phyloP scores from a whole-genome alignment of 768 basidiomycete species.

The Pulveroboletus sp. region DNA sequence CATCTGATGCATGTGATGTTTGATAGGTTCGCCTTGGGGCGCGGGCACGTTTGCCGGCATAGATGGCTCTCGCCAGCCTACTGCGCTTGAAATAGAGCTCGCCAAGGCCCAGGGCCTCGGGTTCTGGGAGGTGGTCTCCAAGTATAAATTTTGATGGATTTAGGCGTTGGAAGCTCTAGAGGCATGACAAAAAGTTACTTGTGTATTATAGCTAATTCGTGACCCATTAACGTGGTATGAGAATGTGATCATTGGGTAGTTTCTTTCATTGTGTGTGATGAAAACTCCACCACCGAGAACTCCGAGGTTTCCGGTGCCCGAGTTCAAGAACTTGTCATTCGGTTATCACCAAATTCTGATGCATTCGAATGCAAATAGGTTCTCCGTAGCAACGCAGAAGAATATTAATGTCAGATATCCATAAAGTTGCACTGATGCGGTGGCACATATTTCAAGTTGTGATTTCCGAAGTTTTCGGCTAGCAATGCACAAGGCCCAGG shows the following conservation, averaged over 20 bases:
- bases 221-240: not conserved
- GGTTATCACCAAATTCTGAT: not conserved
- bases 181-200: not conserved
- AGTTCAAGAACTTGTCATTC: not conserved
- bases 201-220: not conserved
- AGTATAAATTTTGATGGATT: conserved; percentile 26
- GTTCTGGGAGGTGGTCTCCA: conserved; percentile 50
- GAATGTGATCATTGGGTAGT: not conserved
- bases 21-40: conserved; percentile 70
- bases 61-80: conserved; percentile 48
- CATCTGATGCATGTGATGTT: not conserved
- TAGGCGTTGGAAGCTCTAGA: not conserved
- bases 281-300: too few species aligned
- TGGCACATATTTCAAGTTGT: too few species aligned
- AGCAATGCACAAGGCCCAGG: too few species aligned
- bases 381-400: too few species aligned
- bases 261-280: not conserved
- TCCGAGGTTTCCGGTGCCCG: too few species aligned
- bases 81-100: conserved; percentile 48
- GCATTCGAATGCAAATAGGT: not conserved
- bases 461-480: too few species aligned
- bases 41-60: conserved; percentile 59
- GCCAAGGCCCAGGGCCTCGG: conserved; percentile 49
- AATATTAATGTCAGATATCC: too few species aligned
- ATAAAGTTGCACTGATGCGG: too few species aligned